Evolutionary conservation across 1,284 basidiomycete genomes (phyloP).

Genomic region (Ustilago hordei): DNA sequence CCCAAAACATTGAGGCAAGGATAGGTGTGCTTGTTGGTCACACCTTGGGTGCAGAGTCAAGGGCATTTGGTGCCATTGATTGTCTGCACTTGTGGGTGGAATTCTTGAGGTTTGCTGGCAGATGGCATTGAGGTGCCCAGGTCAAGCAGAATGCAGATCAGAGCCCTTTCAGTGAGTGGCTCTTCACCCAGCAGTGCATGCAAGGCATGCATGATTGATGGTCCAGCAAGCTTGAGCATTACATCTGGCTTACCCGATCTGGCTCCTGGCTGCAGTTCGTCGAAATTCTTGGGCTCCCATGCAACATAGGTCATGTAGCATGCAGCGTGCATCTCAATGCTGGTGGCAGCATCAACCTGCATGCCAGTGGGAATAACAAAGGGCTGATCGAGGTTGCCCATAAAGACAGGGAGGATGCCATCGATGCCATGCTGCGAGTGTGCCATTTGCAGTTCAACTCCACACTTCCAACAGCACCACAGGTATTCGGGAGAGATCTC

Average conservation of each 20-base stretch:
- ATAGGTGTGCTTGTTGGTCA: constrained; percentile 1
- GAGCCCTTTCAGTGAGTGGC: constrained; percentile 10
- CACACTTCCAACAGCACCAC: constrained; percentile 40
- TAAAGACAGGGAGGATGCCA: constrained; percentile 24
- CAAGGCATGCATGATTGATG: neutral
- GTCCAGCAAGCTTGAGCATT: constrained; percentile 5
- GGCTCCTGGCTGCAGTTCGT: neutral
- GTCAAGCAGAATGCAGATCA: constrained; percentile 16
- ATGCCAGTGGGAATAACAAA: neutral
- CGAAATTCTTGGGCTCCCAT: constrained; percentile 20
- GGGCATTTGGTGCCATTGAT: constrained; percentile 7
- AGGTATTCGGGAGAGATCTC: constrained; percentile 25
- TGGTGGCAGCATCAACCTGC: no score
- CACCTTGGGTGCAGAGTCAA: constrained; percentile 12
- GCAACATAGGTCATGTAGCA: constrained; percentile 24
- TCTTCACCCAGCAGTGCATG: neutral
- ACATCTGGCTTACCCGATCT: neutral
- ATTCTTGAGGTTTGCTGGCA: neutral
- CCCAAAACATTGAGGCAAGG: constrained; percentile 12
- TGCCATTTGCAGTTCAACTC: constrained; percentile 19
- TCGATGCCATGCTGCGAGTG: constrained; percentile 24
- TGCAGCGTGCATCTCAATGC: neutral
- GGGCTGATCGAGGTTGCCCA: constrained; percentile 14
- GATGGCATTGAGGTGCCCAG: constrained; percentile 8
- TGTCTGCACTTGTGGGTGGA: constrained; percentile 1